phyloP scores from a whole-genome alignment of 805 yeast species.

The Candida ficus region DNA sequence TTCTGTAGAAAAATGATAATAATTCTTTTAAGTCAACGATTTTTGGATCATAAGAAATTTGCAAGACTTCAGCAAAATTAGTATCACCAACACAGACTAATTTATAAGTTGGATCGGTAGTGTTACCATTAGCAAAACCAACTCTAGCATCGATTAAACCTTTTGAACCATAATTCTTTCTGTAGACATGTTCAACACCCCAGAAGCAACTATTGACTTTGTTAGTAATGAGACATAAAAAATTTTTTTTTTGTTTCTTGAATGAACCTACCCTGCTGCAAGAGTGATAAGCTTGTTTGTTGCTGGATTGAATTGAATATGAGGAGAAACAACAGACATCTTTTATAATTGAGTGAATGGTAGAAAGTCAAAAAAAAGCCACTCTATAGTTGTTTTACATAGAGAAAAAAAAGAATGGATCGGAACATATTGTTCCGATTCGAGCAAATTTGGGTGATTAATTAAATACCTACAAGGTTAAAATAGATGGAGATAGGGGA shows the following conservation, averaged over 20 bases:
- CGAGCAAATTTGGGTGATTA: too few species aligned
- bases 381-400: not conserved
- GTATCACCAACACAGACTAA: constrained; percentile 77
- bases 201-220: constrained; percentile 56
- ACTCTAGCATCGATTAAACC: constrained; percentile 75
- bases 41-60: constrained; percentile 74
- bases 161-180: constrained; percentile 59
- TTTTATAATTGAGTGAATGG: too few species aligned
- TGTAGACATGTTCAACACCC: constrained; percentile 84
- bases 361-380: too few species aligned
- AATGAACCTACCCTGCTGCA: constrained; percentile 56
- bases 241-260: too few species aligned
- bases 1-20: constrained; percentile 78
- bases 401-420: not conserved
- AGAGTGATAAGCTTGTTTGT: constrained; percentile 51
- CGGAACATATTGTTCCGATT: too few species aligned
- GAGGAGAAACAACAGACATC: constrained; percentile 30
- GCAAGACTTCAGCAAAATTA: constrained; percentile 73
- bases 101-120: constrained; percentile 53
- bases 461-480: too few species aligned
- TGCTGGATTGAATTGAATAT: constrained; percentile 36
- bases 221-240: constrained; percentile 3
- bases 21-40: constrained; percentile 54
- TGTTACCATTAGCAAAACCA: constrained; percentile 83
- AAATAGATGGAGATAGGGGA: too few species aligned